Percentiles rank a stretch among this genome's conserved stretches.
Evolutionary conservation across 768 basidiomycete genomes (phyloP).

Genomic region (Leccinum incarnatum): DNA sequence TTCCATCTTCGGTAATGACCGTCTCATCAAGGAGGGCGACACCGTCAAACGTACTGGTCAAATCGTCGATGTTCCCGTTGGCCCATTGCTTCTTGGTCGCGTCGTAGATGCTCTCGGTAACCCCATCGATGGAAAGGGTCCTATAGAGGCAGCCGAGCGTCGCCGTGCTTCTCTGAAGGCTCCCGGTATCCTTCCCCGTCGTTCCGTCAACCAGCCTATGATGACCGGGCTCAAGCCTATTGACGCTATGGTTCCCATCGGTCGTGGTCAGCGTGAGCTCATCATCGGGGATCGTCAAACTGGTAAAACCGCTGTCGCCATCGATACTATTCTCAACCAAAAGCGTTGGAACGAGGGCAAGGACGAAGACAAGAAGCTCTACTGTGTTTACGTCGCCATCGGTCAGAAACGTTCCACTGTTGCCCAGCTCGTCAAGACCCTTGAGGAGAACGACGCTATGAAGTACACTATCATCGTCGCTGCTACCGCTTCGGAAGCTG

Average conservation of each 20-base stretch:
- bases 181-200: slow-evolving; percentile 98
- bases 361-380: slow-evolving; percentile 97
- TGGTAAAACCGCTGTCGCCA: slow-evolving; percentile 98
- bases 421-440: slow-evolving; percentile 98
- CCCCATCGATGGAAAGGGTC: slow-evolving; percentile 99
- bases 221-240: slow-evolving; percentile 99
- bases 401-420: slow-evolving; percentile 99
- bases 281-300: slow-evolving; percentile 99
- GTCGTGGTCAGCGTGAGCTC: slow-evolving; percentile 99
- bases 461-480: slow-evolving; percentile 99
- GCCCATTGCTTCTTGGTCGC: slow-evolving; percentile 94
- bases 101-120: slow-evolving; percentile 99
- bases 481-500: slow-evolving; percentile 98
- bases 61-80: slow-evolving; percentile 99
- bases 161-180: slow-evolving; percentile 98
- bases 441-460: slow-evolving; percentile 99
- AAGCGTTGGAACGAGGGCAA: slow-evolving; percentile 99
- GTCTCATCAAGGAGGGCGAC: slow-evolving; percentile 99
- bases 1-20: slow-evolving; percentile 98
- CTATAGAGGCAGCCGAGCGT: slow-evolving; percentile 90
- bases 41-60: slow-evolving; percentile 99
- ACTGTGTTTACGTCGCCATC: slow-evolving; percentile 99
- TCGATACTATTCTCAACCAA: slow-evolving; percentile 99
- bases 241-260: slow-evolving; percentile 99
- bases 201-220: slow-evolving; percentile 99